Conservation (phyloP, 148 eudicot species). For the Suaeda aralocaspica region DNA sequence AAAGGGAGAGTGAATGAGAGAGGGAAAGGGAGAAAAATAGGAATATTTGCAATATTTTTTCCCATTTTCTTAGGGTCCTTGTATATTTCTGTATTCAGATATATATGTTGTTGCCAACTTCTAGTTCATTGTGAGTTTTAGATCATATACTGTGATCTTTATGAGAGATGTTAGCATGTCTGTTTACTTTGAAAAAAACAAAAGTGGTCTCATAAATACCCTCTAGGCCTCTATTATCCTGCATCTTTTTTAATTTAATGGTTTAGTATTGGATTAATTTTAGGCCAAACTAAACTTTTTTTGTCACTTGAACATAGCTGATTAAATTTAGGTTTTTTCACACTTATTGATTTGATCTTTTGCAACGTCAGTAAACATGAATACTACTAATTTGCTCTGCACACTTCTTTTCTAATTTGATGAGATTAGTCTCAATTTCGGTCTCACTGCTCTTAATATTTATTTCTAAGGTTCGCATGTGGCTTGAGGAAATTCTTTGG, state of each 20-base stretch:
- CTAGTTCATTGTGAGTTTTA: neutral
- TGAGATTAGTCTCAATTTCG: neutral
- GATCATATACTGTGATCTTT: neutral
- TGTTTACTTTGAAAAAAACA: neutral
- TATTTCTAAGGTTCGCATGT: conserved; percentile 52
- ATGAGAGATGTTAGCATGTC: neutral
- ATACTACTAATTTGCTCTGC: neutral
- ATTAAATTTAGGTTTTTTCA: too few species aligned
- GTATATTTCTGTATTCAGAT: neutral
- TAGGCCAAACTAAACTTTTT: neutral
- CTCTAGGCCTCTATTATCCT: neutral
- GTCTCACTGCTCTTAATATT: too few species aligned
- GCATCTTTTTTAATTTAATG: neutral
- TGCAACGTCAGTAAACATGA: too few species aligned
- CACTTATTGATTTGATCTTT: too few species aligned
- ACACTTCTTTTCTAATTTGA: neutral
- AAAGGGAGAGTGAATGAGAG: neutral
- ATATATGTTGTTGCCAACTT: neutral
- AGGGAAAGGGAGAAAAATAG: neutral
- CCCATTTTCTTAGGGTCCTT: neutral
- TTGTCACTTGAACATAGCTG: too few species aligned
- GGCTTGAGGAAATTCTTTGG: conserved; percentile 98
- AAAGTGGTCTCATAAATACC: too few species aligned
- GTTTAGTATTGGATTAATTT: neutral
- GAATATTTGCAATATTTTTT: neutral